phyloP scores from a whole-genome alignment of 2,329 filamentous ascomycete genomes.

The Beauveria rudraprayagi region DNA sequence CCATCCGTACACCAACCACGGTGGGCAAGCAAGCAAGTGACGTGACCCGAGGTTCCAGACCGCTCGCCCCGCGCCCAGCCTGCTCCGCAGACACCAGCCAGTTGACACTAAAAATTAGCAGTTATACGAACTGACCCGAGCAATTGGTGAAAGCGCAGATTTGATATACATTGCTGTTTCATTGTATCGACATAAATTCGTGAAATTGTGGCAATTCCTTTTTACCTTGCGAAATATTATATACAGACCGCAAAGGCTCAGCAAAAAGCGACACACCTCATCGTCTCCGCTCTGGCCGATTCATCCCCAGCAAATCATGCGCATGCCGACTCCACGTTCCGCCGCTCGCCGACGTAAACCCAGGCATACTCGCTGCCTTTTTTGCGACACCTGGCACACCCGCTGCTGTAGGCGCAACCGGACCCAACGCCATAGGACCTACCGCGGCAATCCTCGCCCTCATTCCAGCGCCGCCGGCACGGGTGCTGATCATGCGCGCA shows the following conservation, averaged over 20 bases:
- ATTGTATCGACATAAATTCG: background rate
- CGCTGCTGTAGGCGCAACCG: background rate
- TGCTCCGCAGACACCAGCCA: background rate
- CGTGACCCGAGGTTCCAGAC: background rate
- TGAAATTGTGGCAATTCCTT: background rate
- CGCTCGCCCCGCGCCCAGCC: background rate
- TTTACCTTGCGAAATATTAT: background rate
- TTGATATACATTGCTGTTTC: background rate
- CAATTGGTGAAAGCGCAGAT: too few relatives aligned
- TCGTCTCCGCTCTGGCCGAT: slow-evolving; percentile 34
- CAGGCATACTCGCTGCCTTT: slow-evolving; percentile 22
- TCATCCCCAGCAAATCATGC: slow-evolving; percentile 55
- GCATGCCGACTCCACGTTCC: slow-evolving; percentile 65
- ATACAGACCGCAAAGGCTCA: background rate
- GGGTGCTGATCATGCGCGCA: background rate
- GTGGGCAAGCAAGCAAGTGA: background rate
- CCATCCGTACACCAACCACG: background rate
- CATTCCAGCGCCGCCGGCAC: background rate
- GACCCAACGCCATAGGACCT: background rate
- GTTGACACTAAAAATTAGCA: background rate
- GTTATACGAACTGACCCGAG: too few relatives aligned
- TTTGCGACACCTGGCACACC: background rate
- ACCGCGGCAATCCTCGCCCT: background rate
- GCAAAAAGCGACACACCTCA: background rate
- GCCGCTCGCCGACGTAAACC: slow-evolving; percentile 42